Evolutionary conservation across 75 land plant genomes (phyloP).

Genomic region (Sequoiadendron giganteum): DNA sequence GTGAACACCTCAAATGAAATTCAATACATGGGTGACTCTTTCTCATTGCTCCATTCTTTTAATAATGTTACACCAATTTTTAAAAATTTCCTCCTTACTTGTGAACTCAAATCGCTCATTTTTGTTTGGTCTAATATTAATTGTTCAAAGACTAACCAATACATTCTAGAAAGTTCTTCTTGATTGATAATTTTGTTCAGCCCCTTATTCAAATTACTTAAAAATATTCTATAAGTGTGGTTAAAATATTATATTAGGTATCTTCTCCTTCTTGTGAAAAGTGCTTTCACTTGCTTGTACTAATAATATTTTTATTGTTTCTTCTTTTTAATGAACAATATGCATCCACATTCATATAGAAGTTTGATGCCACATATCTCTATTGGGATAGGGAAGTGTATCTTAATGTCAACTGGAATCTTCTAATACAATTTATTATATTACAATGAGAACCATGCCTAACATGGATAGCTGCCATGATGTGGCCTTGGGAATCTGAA

Average conservation of each 20-base stretch:
- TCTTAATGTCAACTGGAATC: background rate
- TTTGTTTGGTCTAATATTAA: background rate
- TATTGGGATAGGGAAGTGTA: background rate
- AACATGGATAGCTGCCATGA: background rate
- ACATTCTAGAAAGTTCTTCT: background rate
- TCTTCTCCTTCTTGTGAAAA: no score
- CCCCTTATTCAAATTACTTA: background rate
- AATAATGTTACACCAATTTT: no score
- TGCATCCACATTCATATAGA: background rate
- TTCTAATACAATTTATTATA: no score
- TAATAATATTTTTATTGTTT: no score
- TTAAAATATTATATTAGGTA: no score
- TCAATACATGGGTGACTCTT: no score
- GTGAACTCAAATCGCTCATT: background rate
- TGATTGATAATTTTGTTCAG: background rate
- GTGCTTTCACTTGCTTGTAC: no score
- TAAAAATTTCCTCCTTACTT: no score
- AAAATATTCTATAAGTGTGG: no score
- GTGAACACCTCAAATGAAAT: no score
- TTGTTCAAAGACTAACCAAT: background rate
- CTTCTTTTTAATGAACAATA: background rate
- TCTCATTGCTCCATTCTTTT: no score
- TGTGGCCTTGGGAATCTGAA: background rate
- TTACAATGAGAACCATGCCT: background rate
- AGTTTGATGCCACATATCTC: background rate